Base-by-base conservation (phyloP, 371 early-diverging fungal genomes). In the Coemansia sp. region DNA sequence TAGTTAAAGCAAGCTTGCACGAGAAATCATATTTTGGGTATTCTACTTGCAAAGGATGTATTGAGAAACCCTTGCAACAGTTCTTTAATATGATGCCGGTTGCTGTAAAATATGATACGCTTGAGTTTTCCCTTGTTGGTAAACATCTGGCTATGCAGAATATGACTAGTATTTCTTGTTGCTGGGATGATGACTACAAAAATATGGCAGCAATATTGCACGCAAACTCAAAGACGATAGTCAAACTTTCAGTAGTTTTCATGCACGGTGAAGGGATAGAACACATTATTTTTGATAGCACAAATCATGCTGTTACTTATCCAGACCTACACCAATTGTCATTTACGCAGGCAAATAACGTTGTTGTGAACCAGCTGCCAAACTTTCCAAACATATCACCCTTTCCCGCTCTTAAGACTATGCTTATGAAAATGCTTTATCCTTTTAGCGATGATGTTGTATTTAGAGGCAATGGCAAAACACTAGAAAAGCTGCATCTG, bases 391-490 rank as follows among this genome's bases (percentile, higher is more conserved):
- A 52, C 24, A 21, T 52, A 22, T 10, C 22, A 8, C 53, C 53
- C 21, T 52, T 52, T 52, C 53, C 53, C 8, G 13, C 13, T 4
- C 53, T 52, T 22, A 21, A 13, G 7, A 2, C 8, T 13, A 22
- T 52, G 5, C 8, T 11, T 21, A 22, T 52, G 22, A 24, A 52
- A 22, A 52, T 52, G 13, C 21, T 2, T 52, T 52, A 52, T 52
- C 52, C 52, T 8, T 52, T 52, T 26, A 52, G 21, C n/a, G 52
- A 52, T 8, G 52, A 52, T 24, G 22, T 52, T 52, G 10, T 52
- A 22, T 52, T 52, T 52, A 21, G 52, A 26, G 13, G 14, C 13
- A 52, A 22, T 13, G 11, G 52, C 24, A 52, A 26, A 5, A 52
- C 52, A 26, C 26, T 52, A 2, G 13, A 52, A 27, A 24, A 59